phyloP scores from a whole-genome alignment of 352 stramenopile species.

The Globisporangium uncinulatum region DNA sequence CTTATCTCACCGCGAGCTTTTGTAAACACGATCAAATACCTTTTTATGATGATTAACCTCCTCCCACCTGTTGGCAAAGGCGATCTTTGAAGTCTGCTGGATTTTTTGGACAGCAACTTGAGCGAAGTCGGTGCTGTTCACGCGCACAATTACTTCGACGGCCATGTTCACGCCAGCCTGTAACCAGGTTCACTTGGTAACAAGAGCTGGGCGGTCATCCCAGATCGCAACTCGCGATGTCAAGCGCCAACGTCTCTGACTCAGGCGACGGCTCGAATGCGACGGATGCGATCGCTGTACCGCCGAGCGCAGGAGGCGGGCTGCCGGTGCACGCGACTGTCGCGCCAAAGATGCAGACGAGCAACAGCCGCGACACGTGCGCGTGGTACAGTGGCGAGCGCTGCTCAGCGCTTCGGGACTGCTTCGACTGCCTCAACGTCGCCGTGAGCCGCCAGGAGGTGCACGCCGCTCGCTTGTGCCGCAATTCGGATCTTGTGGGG shows the following conservation, averaged over 20 bases:
- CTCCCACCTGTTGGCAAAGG: no score
- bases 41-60: neutral
- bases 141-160: neutral
- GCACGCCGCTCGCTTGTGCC: neutral
- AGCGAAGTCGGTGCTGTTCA: neutral
- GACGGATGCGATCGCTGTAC: neutral
- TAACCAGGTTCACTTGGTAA: no score
- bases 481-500: neutral
- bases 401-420: slow-evolving; percentile 14
- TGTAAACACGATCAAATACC: neutral
- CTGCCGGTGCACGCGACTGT: neutral
- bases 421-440: slow-evolving; percentile 17
- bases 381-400: slow-evolving; percentile 9
- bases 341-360: slow-evolving; percentile 6
- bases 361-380: slow-evolving; percentile 10
- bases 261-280: neutral
- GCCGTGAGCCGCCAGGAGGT: slow-evolving; percentile 6
- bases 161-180: neutral
- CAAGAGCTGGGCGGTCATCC: neutral
- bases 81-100: neutral
- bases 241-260: neutral
- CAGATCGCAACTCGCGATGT: neutral
- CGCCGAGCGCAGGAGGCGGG: neutral
- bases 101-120: neutral
- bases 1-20: no score